Conservation (phyloP, 2,329 filamentous ascomycete genomes). For the Xylaria arbuscula region DNA sequence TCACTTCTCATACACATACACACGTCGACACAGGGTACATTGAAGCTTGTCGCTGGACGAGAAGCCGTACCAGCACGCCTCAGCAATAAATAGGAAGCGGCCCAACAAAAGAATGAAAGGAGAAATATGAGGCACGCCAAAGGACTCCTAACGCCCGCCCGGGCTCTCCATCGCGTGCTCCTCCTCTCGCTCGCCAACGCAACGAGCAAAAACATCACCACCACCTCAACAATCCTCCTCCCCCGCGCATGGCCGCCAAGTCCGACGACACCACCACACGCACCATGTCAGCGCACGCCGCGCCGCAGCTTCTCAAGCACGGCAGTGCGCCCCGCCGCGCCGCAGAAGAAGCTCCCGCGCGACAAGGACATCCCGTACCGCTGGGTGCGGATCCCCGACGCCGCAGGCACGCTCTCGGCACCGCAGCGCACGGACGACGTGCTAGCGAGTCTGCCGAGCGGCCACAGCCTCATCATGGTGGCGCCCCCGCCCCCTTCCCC, state of each 20-base stretch:
- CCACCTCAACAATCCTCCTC: not conserved
- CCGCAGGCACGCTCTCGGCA: conserved; percentile 32
- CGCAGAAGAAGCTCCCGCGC: conserved; percentile 47
- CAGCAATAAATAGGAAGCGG: not conserved
- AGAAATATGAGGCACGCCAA: conserved; percentile 43
- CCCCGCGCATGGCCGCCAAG: not conserved
- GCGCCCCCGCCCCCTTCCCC: conserved; percentile 40
- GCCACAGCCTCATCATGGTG: conserved; percentile 46
- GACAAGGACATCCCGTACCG: conserved; percentile 60
- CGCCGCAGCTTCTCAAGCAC: conserved; percentile 28
- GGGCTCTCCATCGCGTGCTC: conserved; percentile 47
- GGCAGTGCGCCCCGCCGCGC: not conserved
- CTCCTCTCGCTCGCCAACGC: conserved; percentile 40
- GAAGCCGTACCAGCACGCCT: not conserved
- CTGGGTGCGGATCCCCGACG: conserved; percentile 51
- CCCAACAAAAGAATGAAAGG: not conserved
- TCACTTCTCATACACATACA: too few species aligned
- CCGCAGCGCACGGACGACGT: conserved; percentile 42
- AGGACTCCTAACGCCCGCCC: conserved; percentile 46
- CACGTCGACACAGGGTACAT: not conserved
- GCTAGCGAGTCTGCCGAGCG: conserved; percentile 35
- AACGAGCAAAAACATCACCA: conserved; percentile 14
- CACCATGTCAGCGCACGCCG: not conserved
- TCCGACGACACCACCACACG: not conserved
- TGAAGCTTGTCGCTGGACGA: not conserved